These are phyloP conservation scores for Tolypocladium tundrense DNA, from an alignment of 2,329 filamentous ascomycete genomes.

Conservation along the genomic window DNA sequence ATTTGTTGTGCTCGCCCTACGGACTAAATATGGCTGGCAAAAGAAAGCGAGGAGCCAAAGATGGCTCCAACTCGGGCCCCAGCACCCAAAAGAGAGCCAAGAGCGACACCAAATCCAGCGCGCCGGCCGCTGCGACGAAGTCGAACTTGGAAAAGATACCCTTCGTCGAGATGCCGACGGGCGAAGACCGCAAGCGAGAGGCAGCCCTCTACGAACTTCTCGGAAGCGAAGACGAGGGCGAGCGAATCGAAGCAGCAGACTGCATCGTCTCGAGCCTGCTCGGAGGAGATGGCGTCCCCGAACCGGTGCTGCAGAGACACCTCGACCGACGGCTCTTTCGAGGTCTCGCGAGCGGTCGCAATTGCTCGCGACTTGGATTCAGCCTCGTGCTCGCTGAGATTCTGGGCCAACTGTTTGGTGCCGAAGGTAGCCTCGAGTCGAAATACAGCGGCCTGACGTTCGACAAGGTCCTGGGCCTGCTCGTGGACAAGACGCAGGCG, in stretches of 20 bases:
- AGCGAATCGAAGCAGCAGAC: conserved; percentile 48
- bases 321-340: conserved; percentile 64
- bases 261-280: conserved; percentile 48
- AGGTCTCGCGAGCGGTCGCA: conserved; percentile 81
- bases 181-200: conserved; percentile 47
- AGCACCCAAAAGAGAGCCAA: conserved; percentile 22
- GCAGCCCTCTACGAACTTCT: conserved; percentile 51
- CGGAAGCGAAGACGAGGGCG: conserved; percentile 45
- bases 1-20: background rate
- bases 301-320: conserved; percentile 46
- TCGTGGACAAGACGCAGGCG: conserved; percentile 45
- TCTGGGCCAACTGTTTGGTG: conserved; percentile 57
- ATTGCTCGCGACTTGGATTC: conserved; percentile 80
- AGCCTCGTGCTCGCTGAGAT: conserved; percentile 81
- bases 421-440: conserved; percentile 29
- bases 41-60: conserved; percentile 23
- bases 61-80: conserved; percentile 13
- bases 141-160: conserved; percentile 22
- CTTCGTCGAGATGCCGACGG: conserved; percentile 41
- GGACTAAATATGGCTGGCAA: conserved; percentile 20
- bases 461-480: conserved; percentile 39
- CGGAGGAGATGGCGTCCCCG: conserved; percentile 35
- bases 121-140: conserved; percentile 12
- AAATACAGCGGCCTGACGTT: conserved; percentile 46
- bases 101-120: conserved; percentile 12